Evolutionary conservation across 352 stramenopile genomes (phyloP), one percentile per base, ranked within the genome.

Genomic region (Phytophthora sansomeana): DNA sequence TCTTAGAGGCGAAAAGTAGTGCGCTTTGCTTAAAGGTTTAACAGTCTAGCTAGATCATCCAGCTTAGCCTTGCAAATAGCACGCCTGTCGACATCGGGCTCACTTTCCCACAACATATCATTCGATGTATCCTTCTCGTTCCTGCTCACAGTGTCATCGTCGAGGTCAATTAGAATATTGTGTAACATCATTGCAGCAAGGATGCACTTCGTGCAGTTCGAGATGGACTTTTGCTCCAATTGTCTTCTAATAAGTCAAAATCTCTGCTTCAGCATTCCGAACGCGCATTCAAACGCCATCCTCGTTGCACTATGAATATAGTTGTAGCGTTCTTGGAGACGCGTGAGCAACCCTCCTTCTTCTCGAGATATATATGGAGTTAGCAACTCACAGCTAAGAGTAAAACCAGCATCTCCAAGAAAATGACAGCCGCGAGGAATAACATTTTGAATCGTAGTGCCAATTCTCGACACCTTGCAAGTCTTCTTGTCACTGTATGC

Each of bases 231-330:
- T 36, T 57, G 35, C 49, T 57, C 49, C 0, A 57, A 11, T 13
- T 57, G 49, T 5, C 35, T 6, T 57, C 19, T 38, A 21, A 57
- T 24, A 24, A 47, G 13, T 3, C 49, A 19, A 9, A 57, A 47
- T 36, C 33, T 4, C 35, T 57, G 49, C 49, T 57, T 58, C 30
- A 49, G 17, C 50, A 48, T 58, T 17, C 33, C 49, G 4, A 43
- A 55, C 17, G 47, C 47, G 17, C 48, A 46, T 17, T 46, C 48
- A 29, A 46, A 35, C 10, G 48, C 33, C 48, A 56, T 46, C 30
- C 48, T 5, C 4, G 48, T 32, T 1, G 33, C 48, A 17, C 30
- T 46, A 5, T 11, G 33, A 2, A 56, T 32, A 14, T 44, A 56
- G 21, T 44, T 56, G 29, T 13, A 56, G 10, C 17, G 11, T 10